Base-by-base conservation (phyloP, 2,329 filamentous ascomycete genomes). In the Sclerotinia sclerotiorum region DNA sequence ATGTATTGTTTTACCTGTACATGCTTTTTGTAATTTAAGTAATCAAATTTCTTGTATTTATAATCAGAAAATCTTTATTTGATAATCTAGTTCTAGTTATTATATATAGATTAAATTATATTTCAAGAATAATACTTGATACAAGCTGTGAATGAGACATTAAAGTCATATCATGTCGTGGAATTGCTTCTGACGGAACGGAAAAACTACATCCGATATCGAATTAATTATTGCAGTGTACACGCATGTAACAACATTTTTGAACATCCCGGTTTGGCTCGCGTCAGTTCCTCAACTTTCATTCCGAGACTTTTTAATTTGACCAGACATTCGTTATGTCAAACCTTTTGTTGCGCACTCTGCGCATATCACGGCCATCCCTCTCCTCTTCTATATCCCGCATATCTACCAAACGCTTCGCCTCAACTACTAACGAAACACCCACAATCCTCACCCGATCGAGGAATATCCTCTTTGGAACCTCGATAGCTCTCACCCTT, bases 401-500 rank as follows among this genome's bases (percentile, higher is more conserved):
- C 54, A 48, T 70, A 24, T 68, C 69, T 27, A 58, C 66, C 46
- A 56, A 67, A 61, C 72, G 71, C 49, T 67, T 71, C 44, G 69
- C 73, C 11, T 73, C 74, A 10, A 63, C 65, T 21, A 73, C 72
- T n/a, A 49, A 76, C 27, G 73, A 75, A 52, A 65, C 76, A 42
- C 67, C 69, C 49, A 81, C 81, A 5, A 72, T 80, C 0, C 78
- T 79, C 39, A 82, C 81, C 3, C 80, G 82, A 56, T 73, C 83
- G 19, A 82, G 81, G 71, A 85, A 84, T 73, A 69, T 84, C 69
- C 70, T 86, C 49, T 84, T 83, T 69, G 85, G 86, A 61, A 84
- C 86, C 27, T 81, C 85, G 2, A 73, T 89, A 54, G 79, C 84
- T 1, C 72, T 88, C 7, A 79, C 79, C 7, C 71, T 82, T 19